Percentiles rank a stretch among this genome's conserved stretches.
Conservation (phyloP, 768 basidiomycete genomes). For the Termitomyces sp. region DNA sequence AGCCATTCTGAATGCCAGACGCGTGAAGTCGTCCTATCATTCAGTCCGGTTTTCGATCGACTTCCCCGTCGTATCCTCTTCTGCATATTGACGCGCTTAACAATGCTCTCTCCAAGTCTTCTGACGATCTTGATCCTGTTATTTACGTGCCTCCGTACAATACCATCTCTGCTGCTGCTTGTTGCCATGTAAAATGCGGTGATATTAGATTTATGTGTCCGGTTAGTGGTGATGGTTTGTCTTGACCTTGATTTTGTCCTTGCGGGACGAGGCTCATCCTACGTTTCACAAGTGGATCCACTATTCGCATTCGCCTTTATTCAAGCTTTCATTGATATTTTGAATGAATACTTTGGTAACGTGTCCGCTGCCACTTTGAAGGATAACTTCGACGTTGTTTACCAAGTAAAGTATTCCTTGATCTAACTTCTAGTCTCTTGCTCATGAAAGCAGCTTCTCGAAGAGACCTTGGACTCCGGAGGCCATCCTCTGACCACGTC, state of each 20-base stretch:
- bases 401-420: slow-evolving; percentile 52
- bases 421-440: slow-evolving; percentile 3
- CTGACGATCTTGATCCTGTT: slow-evolving; percentile 63
- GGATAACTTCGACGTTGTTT: slow-evolving; percentile 93
- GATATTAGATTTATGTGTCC: slow-evolving; percentile 78
- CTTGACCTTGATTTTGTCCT: slow-evolving; percentile 1
- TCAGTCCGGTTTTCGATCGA: slow-evolving; percentile 83
- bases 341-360: slow-evolving; percentile 85
- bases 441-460: slow-evolving; percentile 57
- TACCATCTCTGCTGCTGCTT: slow-evolving; percentile 54
- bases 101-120: slow-evolving; percentile 56
- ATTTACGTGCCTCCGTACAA: slow-evolving; percentile 55
- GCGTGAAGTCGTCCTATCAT: slow-evolving; percentile 66
- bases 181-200: slow-evolving; percentile 76
- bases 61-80: slow-evolving; percentile 71
- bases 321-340: slow-evolving; percentile 76
- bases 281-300: slow-evolving; percentile 63
- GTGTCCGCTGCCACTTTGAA: slow-evolving; percentile 73
- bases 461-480: slow-evolving; percentile 92
- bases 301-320: slow-evolving; percentile 86
- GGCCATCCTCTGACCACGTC: slow-evolving; percentile 92
- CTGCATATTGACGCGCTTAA: slow-evolving; percentile 85
- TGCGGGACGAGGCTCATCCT: not conserved
- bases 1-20: slow-evolving; percentile 14
- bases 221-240: slow-evolving; percentile 78